These are phyloP conservation scores for Magnolia kwangsiensis DNA, from an alignment of 164 flowering plant genomes.

Conservation along the genomic window DNA sequence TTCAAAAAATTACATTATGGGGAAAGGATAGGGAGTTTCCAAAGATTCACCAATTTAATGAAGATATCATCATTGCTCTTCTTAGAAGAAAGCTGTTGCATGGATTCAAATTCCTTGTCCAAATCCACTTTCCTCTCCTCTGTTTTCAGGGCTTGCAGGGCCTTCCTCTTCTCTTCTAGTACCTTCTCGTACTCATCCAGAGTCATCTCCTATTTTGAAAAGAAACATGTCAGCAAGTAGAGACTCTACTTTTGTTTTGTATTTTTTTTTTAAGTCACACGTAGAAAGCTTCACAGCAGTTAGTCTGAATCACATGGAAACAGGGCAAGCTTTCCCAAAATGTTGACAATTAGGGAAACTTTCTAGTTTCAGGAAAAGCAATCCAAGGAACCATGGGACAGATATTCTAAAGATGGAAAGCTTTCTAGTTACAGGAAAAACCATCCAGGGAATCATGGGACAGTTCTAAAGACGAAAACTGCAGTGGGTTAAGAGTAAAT, in stretches of 20 bases:
- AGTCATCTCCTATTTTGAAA: constrained; percentile 73
- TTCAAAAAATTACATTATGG: background rate
- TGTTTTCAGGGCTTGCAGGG: constrained; percentile 52
- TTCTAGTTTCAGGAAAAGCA: no score
- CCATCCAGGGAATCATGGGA: no score
- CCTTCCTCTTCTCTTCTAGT: constrained; percentile 85
- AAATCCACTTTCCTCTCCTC: constrained; percentile 74
- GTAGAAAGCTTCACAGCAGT: background rate
- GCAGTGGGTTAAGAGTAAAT: no score
- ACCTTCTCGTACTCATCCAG: constrained; percentile 83
- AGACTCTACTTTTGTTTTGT: background rate
- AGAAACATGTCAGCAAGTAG: background rate
- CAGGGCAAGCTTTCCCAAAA: background rate
- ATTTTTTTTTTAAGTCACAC: background rate
- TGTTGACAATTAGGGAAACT: no score
- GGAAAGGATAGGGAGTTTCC: background rate
- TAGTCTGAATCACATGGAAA: background rate
- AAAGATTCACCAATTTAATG: constrained; percentile 57
- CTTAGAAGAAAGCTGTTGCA: constrained; percentile 75
- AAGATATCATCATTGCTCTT: constrained; percentile 72
- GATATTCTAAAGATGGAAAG: no score
- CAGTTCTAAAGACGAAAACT: no score
- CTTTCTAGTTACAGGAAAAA: no score
- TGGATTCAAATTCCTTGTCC: constrained; percentile 68
- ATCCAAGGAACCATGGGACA: no score